Conservation (phyloP, 805 yeast genomes). For the Saccharomycopsis sp. region DNA sequence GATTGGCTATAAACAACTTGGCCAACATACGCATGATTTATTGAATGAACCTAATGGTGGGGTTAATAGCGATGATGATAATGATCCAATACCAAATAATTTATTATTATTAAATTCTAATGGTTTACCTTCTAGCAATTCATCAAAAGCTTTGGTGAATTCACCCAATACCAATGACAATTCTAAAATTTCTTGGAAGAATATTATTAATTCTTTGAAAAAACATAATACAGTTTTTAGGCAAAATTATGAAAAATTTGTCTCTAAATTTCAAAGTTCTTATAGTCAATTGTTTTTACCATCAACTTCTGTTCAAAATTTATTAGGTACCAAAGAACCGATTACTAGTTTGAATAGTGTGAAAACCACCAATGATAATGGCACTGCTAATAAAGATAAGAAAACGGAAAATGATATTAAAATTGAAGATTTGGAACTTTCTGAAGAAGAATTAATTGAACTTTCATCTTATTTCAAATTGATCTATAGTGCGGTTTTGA, state of each 20-base stretch:
- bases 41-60: constrained; percentile 23
- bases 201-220: constrained; percentile 5
- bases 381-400: background rate
- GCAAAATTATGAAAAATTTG: constrained; percentile 8
- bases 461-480: constrained; percentile 66
- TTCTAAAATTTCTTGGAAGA: constrained; percentile 7
- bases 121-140: background rate
- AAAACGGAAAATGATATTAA: constrained; percentile 22
- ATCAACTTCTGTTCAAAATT: constrained; percentile 1
- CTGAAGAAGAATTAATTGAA: constrained; percentile 71
- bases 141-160: background rate
- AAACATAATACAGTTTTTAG: constrained; percentile 4
- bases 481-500: constrained; percentile 40
- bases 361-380: background rate
- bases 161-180: background rate
- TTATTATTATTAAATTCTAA: background rate
- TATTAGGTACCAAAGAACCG: background rate
- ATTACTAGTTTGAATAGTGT: background rate
- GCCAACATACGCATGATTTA: constrained; percentile 42
- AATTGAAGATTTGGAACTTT: constrained; percentile 42
- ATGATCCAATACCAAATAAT: too few species aligned
- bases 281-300: constrained; percentile 14
- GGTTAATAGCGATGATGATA: too few species aligned
- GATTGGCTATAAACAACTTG: constrained; percentile 39
- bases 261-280: constrained; percentile 11